Percentiles rank a stretch among this genome's conserved stretches.
phyloP scores from a whole-genome alignment of 257 asterid species.

The Nicotiana tomentosiformis region DNA sequence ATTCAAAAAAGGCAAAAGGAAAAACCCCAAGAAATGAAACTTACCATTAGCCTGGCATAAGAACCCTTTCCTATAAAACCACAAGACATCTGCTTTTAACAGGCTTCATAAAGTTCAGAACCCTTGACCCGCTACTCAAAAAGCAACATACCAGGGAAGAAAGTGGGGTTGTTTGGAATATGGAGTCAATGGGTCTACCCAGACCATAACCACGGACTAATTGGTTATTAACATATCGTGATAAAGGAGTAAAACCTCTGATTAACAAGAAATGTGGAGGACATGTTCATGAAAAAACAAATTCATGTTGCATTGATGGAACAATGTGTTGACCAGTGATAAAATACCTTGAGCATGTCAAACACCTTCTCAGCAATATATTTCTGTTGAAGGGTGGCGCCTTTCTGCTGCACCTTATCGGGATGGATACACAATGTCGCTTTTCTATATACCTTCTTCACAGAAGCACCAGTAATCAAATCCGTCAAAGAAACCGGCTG shows the following conservation, averaged over 20 bases:
- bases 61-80: not conserved
- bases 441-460: conserved; percentile 85
- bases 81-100: not conserved
- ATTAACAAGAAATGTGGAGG: not conserved
- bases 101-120: conserved; percentile 5
- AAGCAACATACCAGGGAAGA: not conserved
- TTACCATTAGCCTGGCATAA: not conserved
- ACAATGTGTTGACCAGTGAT: not conserved
- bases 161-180: not conserved
- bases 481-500: conserved; percentile 98
- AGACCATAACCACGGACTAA: not conserved
- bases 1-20: not conserved
- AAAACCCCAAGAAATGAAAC: not conserved
- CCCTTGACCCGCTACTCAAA: not conserved
- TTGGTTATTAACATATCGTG: not conserved
- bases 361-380: conserved; percentile 97
- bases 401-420: conserved; percentile 99
- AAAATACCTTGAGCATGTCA: conserved; percentile 88
- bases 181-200: not conserved
- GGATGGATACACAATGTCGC: conserved; percentile 99
- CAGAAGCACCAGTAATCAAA: conserved; percentile 81
- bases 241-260: not conserved
- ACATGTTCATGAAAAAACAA: not conserved
- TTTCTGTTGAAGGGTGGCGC: conserved; percentile 95
- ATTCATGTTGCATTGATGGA: not conserved